phyloP scores from a whole-genome alignment of 2,329 filamentous ascomycete genomes.

The Colletotrichum agaves region DNA sequence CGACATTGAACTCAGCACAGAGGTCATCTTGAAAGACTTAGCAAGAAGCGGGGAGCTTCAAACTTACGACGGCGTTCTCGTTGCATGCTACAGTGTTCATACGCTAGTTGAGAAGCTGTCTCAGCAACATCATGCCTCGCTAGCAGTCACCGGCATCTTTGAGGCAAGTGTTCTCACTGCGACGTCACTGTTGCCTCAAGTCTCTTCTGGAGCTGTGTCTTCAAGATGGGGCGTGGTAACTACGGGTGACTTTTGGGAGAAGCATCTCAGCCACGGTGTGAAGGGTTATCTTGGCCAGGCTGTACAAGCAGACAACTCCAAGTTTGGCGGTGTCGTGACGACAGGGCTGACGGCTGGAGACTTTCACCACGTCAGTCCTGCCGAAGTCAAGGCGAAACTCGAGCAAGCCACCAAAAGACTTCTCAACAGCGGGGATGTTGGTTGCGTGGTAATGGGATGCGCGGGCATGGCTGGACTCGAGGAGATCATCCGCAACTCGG shows the following conservation, averaged over 20 bases:
- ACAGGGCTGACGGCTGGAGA: slow-evolving; percentile 85
- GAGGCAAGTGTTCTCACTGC: slow-evolving; percentile 80
- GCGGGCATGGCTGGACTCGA: slow-evolving; percentile 92
- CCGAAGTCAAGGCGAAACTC: slow-evolving; percentile 73
- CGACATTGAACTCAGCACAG: slow-evolving; percentile 73
- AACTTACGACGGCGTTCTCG: slow-evolving; percentile 78
- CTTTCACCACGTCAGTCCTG: slow-evolving; percentile 75
- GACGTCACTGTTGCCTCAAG: slow-evolving; percentile 61
- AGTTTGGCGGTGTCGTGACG: slow-evolving; percentile 83
- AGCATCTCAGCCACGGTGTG: slow-evolving; percentile 75
- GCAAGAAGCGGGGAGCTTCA: slow-evolving; percentile 48
- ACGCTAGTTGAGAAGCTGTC: slow-evolving; percentile 74
- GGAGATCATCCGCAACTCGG: slow-evolving; percentile 76
- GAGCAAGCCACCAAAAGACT: slow-evolving; percentile 76
- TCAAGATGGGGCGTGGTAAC: slow-evolving; percentile 86
- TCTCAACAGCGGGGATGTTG: slow-evolving; percentile 65
- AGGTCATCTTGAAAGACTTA: slow-evolving; percentile 66
- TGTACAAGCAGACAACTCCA: slow-evolving; percentile 47
- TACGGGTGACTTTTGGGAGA: slow-evolving; percentile 86
- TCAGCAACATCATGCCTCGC: slow-evolving; percentile 39
- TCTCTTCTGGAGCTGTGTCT: slow-evolving; percentile 31
- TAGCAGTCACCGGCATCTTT: slow-evolving; percentile 83
- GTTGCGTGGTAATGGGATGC: slow-evolving; percentile 84
- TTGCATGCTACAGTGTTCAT: slow-evolving; percentile 91
- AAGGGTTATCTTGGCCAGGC: slow-evolving; percentile 68